A percentile compares a stretch with the other conserved stretches of the same genome.
Conservation (phyloP, 257 asterid species). For the Ballota nigra region DNA sequence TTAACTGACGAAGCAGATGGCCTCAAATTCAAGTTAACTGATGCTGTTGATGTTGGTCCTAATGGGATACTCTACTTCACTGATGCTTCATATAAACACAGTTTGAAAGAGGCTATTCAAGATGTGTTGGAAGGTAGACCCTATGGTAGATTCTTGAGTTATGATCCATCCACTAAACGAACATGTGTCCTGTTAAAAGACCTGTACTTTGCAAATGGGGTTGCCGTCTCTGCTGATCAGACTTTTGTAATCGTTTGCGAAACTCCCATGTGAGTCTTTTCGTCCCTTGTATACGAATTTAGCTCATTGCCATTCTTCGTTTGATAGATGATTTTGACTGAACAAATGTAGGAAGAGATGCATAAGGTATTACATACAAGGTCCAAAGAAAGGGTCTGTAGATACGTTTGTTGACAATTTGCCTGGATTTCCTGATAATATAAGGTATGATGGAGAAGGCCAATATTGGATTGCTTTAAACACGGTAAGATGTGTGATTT, state of each 20-base stretch:
- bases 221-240: conserved; percentile 62
- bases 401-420: conserved; percentile 60
- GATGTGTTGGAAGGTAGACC: conserved; percentile 70
- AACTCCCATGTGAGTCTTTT: conserved; percentile 50
- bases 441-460: conserved; percentile 82
- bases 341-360: conserved; percentile 76
- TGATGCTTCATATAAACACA: conserved; percentile 67
- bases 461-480: conserved; percentile 67
- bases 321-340: too few relatives aligned
- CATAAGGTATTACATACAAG: conserved; percentile 52
- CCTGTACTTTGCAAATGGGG: conserved; percentile 78
- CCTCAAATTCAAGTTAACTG: conserved; percentile 59
- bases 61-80: conserved; percentile 79
- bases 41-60: conserved; percentile 61
- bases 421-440: conserved; percentile 89
- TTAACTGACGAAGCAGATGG: conserved; percentile 77
- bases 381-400: conserved; percentile 53
- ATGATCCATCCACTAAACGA: conserved; percentile 64
- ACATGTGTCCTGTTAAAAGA: conserved; percentile 52
- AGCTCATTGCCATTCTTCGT: too few relatives aligned
- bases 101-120: conserved; percentile 6
- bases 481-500: too few relatives aligned
- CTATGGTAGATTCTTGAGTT: conserved; percentile 68
- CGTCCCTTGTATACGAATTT: too few relatives aligned
- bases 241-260: conserved; percentile 70